Conservation (phyloP, 495 filamentous ascomycete genomes). For the Neurospora sp. region DNA sequence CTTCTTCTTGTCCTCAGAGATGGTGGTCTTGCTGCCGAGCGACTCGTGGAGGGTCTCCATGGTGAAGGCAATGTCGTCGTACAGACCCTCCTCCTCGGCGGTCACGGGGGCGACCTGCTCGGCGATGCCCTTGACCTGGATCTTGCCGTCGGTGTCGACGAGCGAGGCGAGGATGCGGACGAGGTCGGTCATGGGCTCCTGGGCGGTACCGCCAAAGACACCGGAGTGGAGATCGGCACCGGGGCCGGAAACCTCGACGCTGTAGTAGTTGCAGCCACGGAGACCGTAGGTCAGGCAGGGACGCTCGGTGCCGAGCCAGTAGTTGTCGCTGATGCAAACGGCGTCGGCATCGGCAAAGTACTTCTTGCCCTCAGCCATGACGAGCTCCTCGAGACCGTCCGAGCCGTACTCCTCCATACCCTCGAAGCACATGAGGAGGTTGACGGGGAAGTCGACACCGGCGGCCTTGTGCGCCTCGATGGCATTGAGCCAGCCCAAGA, state of each 20-base stretch:
- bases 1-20: constrained; percentile 72
- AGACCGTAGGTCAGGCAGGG: constrained; percentile 96
- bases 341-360: constrained; percentile 94
- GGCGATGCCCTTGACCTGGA: constrained; percentile 76
- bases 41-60: constrained; percentile 93
- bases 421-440: constrained; percentile 99
- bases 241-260: constrained; percentile 74
- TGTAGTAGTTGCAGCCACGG: constrained; percentile 97
- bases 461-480: constrained; percentile 96
- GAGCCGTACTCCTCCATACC: constrained; percentile 99
- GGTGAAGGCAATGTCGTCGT: constrained; percentile 77
- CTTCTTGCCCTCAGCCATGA: constrained; percentile 74
- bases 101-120: constrained; percentile 85
- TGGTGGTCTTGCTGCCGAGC: constrained; percentile 74
- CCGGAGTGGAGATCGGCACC: constrained; percentile 92
- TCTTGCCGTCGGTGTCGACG: constrained; percentile 83
- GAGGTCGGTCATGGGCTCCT: constrained; percentile 97
- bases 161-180: constrained; percentile 69
- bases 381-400: constrained; percentile 91
- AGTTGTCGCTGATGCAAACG: constrained; percentile 98
- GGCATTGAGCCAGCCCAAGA: constrained; percentile 94
- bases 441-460: constrained; percentile 89
- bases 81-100: constrained; percentile 75
- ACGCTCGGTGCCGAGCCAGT: constrained; percentile 98
- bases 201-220: constrained; percentile 89